phyloP scores from a whole-genome alignment of 345 rosid genomes.

The Lepidium aucheri region DNA sequence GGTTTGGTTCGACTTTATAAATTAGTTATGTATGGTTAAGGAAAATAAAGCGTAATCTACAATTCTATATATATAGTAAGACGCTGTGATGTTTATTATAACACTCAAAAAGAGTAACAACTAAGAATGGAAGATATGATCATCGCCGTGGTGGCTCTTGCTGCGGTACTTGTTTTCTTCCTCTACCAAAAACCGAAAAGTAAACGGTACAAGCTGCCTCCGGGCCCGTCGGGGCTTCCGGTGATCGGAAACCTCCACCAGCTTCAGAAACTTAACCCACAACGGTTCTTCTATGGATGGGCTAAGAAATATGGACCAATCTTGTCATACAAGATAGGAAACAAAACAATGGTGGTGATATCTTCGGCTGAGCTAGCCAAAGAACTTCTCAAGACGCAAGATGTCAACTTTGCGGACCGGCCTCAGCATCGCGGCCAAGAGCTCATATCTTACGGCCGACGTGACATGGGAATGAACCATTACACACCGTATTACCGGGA shows the following conservation, averaged over 20 bases:
- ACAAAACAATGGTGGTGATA: conserved; percentile 20
- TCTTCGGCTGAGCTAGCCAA: conserved; percentile 37
- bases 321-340: conserved; percentile 35
- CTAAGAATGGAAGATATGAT: conserved; percentile 14
- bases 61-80: neutral
- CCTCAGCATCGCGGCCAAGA: conserved; percentile 26
- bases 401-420: conserved; percentile 20
- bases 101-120: neutral
- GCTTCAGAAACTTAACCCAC: conserved; percentile 23
- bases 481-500: conserved; percentile 28
- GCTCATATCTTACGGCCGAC: conserved; percentile 21
- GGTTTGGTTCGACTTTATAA: neutral
- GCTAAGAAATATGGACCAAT: conserved; percentile 44
- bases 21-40: neutral
- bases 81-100: neutral
- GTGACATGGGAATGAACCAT: conserved; percentile 25
- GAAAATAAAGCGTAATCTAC: neutral
- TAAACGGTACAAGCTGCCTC: conserved; percentile 27
- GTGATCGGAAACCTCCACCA: conserved; percentile 49
- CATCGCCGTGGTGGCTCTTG: neutral
- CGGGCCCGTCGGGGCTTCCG: conserved; percentile 40
- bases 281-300: conserved; percentile 28
- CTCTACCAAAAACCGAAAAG: conserved; percentile 12
- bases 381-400: conserved; percentile 34
- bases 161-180: conserved; percentile 12